A percentile compares a stretch with the other conserved stretches of the same genome.
phyloP scores from a whole-genome alignment of 495 filamentous ascomycete genomes.

The Podospora comata region DNA sequence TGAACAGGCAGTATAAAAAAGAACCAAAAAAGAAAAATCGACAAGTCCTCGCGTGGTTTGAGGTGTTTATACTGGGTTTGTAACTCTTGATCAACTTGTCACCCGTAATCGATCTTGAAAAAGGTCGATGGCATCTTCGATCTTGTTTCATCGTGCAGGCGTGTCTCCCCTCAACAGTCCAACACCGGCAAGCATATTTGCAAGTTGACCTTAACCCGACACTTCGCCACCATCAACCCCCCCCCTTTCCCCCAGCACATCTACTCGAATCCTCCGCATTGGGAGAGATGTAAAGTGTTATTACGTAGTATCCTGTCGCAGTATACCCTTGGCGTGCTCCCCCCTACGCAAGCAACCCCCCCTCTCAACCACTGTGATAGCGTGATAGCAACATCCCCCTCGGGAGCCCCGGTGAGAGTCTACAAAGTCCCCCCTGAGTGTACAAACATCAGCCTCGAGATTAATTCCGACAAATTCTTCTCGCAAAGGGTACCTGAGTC shows the following conservation, averaged over 20 bases:
- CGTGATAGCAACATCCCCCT: not conserved
- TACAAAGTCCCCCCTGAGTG: not conserved
- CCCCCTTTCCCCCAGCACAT: not conserved
- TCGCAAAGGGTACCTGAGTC: not conserved
- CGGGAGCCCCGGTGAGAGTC: not conserved
- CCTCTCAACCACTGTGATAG: not conserved
- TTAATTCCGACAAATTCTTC: not conserved
- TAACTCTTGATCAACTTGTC: not conserved
- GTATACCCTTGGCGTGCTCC: not conserved
- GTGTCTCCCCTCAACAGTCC: not conserved
- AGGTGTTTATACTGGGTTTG: not conserved
- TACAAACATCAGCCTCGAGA: not conserved
- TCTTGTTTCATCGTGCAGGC: not conserved
- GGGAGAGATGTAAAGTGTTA: not conserved
- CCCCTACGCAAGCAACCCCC: too few relatives aligned
- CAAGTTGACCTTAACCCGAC: not conserved
- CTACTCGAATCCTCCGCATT: not conserved
- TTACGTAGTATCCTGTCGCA: not conserved
- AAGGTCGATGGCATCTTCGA: not conserved
- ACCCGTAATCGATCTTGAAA: not conserved
- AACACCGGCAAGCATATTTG: not conserved
- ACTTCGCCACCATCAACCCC: not conserved
- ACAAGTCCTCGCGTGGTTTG: not conserved
- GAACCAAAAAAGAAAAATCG: not conserved
- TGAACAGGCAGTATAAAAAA: not conserved